phyloP scores from a whole-genome alignment of 2,329 filamentous ascomycete species.

The Emmonsiellopsis sp. region DNA sequence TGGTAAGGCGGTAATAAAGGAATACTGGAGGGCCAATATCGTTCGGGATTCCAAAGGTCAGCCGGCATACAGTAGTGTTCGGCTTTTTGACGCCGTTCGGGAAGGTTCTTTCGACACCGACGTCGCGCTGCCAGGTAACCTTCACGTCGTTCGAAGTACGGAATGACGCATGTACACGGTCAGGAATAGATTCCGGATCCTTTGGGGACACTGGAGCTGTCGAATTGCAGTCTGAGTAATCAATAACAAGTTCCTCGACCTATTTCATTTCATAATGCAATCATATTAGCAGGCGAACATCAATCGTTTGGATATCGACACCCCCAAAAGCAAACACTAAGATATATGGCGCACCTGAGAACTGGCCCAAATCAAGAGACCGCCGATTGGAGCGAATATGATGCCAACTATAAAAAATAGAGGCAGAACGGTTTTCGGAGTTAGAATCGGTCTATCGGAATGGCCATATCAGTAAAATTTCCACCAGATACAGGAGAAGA shows the following conservation, averaged over 20 bases:
- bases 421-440: constrained; percentile 84
- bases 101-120: constrained; percentile 13
- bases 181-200: constrained; percentile 39
- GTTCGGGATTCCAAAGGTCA: constrained; percentile 73
- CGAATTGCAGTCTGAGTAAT: constrained; percentile 70
- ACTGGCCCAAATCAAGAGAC: constrained; percentile 76
- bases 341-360: constrained; percentile 49
- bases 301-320: neutral
- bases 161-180: constrained; percentile 60
- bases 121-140: constrained; percentile 22
- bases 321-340: neutral
- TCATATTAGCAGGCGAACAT: neutral
- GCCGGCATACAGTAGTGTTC: constrained; percentile 50
- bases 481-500: neutral
- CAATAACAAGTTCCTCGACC: constrained; percentile 84
- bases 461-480: constrained; percentile 1
- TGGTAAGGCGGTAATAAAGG: constrained; percentile 90
- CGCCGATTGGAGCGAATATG: constrained; percentile 89
- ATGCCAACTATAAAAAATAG: constrained; percentile 85
- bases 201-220: constrained; percentile 40
- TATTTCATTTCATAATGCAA: constrained; percentile 26
- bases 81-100: constrained; percentile 14
- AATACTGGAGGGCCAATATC: constrained; percentile 71
- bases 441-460: constrained; percentile 69
- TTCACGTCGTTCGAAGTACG: constrained; percentile 42